A percentile compares a stretch with the other conserved stretches of the same genome.
phyloP scores from a whole-genome alignment of 805 yeast genomes.

The Myxozyma sirexii region DNA sequence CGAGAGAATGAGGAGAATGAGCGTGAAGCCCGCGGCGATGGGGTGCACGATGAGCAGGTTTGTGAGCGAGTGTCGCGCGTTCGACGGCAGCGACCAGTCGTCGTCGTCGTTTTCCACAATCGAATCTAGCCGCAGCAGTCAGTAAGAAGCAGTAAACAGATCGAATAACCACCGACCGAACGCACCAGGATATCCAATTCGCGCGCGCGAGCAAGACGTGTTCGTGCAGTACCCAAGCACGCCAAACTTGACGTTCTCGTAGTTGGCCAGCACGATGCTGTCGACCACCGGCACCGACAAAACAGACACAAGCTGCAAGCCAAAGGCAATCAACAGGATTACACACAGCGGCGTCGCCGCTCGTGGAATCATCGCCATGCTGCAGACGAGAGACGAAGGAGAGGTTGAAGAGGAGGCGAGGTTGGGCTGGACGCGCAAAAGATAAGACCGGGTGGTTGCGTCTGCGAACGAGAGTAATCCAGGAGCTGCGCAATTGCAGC shows the following conservation, averaged over 20 bases:
- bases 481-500: no score
- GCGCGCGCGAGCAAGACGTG: conserved; percentile 45
- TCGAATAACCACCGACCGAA: no score
- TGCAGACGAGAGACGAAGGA: background rate
- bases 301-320: conserved; percentile 61
- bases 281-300: conserved; percentile 62
- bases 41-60: conserved; percentile 68
- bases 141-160: background rate
- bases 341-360: conserved; percentile 36
- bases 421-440: no score
- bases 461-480: no score
- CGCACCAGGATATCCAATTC: conserved; percentile 50
- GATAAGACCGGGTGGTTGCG: no score
- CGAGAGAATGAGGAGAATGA: conserved; percentile 49
- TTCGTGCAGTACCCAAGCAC: conserved; percentile 67
- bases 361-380: conserved; percentile 24
- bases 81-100: conserved; percentile 58
- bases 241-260: conserved; percentile 58
- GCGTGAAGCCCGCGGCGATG: conserved; percentile 59
- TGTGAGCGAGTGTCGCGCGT: conserved; percentile 61
- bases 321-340: conserved; percentile 54
- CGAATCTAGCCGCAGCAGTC: conserved; percentile 7
- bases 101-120: conserved; percentile 41
- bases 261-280: conserved; percentile 53
- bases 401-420: background rate